Percentiles rank a stretch among this genome's conserved stretches.
Evolutionary conservation across 495 filamentous ascomycete genomes (phyloP).

Genomic region (Penicillium longicatenatum): DNA sequence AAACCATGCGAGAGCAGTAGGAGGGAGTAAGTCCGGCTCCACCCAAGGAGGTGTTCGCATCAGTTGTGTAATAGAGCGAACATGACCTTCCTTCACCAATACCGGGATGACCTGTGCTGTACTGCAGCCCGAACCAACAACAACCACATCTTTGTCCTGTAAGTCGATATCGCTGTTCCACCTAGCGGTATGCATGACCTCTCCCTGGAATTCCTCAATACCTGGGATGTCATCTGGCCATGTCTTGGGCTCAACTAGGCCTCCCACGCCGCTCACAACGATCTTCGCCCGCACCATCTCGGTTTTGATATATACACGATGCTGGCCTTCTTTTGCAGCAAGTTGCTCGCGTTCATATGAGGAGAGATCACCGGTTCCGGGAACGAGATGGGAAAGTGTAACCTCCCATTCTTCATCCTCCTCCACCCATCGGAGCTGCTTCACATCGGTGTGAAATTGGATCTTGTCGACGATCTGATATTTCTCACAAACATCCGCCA

Average conservation of each 20-base stretch:
- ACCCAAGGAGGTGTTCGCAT: constrained; percentile 69
- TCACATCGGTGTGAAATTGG: constrained; percentile 58
- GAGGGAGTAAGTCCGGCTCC: constrained; percentile 25
- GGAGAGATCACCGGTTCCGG: constrained; percentile 52
- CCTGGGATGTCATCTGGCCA: constrained; percentile 56
- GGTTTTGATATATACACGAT: constrained; percentile 41
- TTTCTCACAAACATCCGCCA: constrained; percentile 57
- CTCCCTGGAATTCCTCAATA: constrained; percentile 54
- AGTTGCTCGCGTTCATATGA: constrained; percentile 31
- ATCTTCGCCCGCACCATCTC: constrained; percentile 57
- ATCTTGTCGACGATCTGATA: constrained; percentile 62
- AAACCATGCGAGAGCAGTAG: constrained; percentile 28
- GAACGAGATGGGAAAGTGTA: constrained; percentile 48
- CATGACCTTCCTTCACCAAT: constrained; percentile 41
- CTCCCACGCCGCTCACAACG: constrained; percentile 57
- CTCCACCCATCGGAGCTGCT: constrained; percentile 44
- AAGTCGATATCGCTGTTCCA: constrained; percentile 54
- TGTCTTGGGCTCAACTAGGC: constrained; percentile 52
- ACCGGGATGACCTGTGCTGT: constrained; percentile 48
- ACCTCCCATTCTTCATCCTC: constrained; percentile 60
- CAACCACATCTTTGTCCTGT: constrained; percentile 54
- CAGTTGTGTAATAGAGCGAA: constrained; percentile 61
- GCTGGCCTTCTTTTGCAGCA: constrained; percentile 33
- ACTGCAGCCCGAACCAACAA: constrained; percentile 65
- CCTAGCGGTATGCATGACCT: constrained; percentile 58